A percentile compares a stretch with the other conserved stretches of the same genome.
phyloP scores from a whole-genome alignment of 768 basidiomycete genomes.

The Mycena filopes region DNA sequence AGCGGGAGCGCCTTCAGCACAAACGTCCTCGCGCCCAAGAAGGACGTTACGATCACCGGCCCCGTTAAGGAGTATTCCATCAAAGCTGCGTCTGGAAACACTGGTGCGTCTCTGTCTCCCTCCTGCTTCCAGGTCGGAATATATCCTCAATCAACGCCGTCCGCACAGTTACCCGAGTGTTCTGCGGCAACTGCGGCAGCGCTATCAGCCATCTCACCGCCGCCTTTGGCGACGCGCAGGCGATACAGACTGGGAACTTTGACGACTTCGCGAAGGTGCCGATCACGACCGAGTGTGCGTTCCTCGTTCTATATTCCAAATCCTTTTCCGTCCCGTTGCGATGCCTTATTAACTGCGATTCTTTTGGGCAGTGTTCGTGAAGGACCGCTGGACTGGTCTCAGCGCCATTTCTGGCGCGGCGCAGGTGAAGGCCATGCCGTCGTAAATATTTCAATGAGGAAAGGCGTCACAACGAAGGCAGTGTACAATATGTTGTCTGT shows the following conservation, averaged over 20 bases:
- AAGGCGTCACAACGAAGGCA: no score
- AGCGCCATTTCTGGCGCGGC: slow-evolving; percentile 37
- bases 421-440: slow-evolving; percentile 40
- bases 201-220: slow-evolving; percentile 48
- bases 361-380: slow-evolving; percentile 46
- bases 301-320: background rate
- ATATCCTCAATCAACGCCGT: background rate
- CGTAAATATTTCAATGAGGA: no score
- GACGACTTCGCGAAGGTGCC: slow-evolving; percentile 43
- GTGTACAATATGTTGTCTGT: no score
- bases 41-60: slow-evolving; percentile 45
- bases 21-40: slow-evolving; percentile 48
- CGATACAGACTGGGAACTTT: slow-evolving; percentile 53
- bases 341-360: background rate
- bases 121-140: background rate
- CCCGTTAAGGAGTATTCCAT: slow-evolving; percentile 44
- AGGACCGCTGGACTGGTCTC: slow-evolving; percentile 46
- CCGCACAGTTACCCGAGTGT: slow-evolving; percentile 46
- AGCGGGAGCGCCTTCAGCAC: slow-evolving; percentile 53
- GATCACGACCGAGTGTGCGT: slow-evolving; percentile 45
- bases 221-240: slow-evolving; percentile 47
- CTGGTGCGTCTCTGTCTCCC: slow-evolving; percentile 36
- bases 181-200: slow-evolving; percentile 50
- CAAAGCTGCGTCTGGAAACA: slow-evolving; percentile 47
- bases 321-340: background rate